Percentiles rank a stretch among this genome's conserved stretches.
Evolutionary conservation across 176 grass and related monocot genomes (phyloP).

Genomic region (Phoenix dactylifera): DNA sequence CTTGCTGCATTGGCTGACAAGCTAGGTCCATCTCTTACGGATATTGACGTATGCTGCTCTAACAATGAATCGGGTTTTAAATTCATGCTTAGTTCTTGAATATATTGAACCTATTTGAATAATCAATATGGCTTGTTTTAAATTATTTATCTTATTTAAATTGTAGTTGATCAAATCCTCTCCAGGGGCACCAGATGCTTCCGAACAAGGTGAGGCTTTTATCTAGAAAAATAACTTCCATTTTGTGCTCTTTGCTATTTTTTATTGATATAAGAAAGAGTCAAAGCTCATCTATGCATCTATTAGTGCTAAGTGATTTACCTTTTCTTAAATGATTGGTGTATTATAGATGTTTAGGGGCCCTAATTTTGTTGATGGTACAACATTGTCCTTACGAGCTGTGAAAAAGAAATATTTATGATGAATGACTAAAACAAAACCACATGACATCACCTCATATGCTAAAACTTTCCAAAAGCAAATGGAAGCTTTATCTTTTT

Average conservation of each 20-base stretch:
- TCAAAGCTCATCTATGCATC: too few species aligned
- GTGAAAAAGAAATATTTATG: too few species aligned
- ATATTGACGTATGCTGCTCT: constrained; percentile 70
- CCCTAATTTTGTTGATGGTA: too few species aligned
- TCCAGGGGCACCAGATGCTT: constrained; percentile 61
- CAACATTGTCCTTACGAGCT: too few species aligned
- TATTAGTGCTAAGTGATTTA: too few species aligned
- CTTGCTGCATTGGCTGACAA: constrained; percentile 91
- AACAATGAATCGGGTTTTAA: neutral
- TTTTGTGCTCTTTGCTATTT: neutral
- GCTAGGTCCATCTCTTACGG: constrained; percentile 79
- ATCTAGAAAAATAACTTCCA: neutral
- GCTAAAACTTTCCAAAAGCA: too few species aligned
- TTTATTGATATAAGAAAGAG: neutral
- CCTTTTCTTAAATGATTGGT: too few species aligned
- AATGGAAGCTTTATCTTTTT: too few species aligned
- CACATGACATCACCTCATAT: too few species aligned
- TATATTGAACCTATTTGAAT: neutral
- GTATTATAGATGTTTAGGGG: too few species aligned
- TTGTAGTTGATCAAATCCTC: constrained; percentile 85
- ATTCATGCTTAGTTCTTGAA: neutral
- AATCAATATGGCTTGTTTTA: too few species aligned
- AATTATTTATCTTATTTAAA: constrained; percentile 22
- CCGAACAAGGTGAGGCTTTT: constrained; percentile 69
- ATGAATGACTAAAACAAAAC: too few species aligned